Percentiles rank a stretch among this genome's conserved stretches.
These are phyloP conservation scores for Davidsoniella neocaledoniae DNA, from an alignment of 2,329 filamentous ascomycete species.

Conservation along the genomic window DNA sequence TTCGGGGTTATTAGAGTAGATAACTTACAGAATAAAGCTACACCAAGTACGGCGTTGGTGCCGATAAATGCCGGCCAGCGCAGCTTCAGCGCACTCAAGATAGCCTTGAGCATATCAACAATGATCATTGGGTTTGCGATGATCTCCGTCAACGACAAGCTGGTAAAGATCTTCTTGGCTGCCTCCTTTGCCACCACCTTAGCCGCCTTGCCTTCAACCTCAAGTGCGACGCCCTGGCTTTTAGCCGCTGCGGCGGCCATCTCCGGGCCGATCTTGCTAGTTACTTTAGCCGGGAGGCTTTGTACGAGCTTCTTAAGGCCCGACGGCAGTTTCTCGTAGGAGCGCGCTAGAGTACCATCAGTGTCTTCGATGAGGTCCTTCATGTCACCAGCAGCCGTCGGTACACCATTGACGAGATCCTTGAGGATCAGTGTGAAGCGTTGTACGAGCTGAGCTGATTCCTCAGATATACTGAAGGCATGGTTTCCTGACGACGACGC, in stretches of 20 bases:
- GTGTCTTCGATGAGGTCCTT: slow-evolving; percentile 42
- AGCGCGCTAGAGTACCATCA: slow-evolving; percentile 40
- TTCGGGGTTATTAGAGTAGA: not conserved
- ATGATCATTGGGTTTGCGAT: slow-evolving; percentile 78
- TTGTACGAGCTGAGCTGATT: slow-evolving; percentile 64
- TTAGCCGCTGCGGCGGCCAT: slow-evolving; percentile 64
- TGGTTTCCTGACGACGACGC: slow-evolving; percentile 56
- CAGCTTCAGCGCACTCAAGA: slow-evolving; percentile 72
- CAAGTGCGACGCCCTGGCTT: slow-evolving; percentile 45
- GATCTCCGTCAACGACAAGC: slow-evolving; percentile 60
- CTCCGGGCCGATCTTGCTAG: slow-evolving; percentile 60
- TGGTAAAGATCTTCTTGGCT: slow-evolving; percentile 49
- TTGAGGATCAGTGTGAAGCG: slow-evolving; percentile 83
- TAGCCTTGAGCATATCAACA: slow-evolving; percentile 70
- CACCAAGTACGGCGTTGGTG: slow-evolving; percentile 78
- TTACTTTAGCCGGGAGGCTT: slow-evolving; percentile 67
- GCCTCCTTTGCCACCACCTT: slow-evolving; percentile 41
- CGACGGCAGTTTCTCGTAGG: slow-evolving; percentile 52
- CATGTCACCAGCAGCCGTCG: slow-evolving; percentile 87
- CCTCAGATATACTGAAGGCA: slow-evolving; percentile 67
- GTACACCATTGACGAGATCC: slow-evolving; percentile 80
- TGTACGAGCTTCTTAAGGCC: slow-evolving; percentile 78
- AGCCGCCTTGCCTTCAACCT: slow-evolving; percentile 25
- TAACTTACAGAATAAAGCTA: slow-evolving; percentile 66
- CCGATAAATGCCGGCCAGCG: slow-evolving; percentile 84